Conservation (phyloP, 139 green algal genomes). For the Asterochloris sp. region DNA sequence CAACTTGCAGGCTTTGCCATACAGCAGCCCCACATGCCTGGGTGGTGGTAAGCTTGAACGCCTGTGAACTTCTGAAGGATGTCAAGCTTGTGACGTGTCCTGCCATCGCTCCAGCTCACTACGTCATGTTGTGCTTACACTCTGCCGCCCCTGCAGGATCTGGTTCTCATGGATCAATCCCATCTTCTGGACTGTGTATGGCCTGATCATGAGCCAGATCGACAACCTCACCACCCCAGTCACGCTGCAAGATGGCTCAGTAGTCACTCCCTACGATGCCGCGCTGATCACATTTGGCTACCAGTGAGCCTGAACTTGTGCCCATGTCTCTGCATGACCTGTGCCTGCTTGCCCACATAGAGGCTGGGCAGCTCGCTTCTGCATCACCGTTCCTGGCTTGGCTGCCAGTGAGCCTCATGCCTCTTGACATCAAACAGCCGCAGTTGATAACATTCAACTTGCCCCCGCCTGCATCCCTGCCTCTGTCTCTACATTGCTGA, state of each 20-base stretch:
- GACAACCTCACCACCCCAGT: constrained; percentile 2
- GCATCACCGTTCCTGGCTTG: no score
- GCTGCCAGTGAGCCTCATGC: no score
- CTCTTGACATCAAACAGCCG: no score
- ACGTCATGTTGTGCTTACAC: not conserved
- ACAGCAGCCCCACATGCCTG: constrained; percentile 15
- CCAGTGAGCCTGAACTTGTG: not conserved
- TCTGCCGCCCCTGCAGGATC: constrained; percentile 1
- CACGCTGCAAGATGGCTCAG: not conserved
- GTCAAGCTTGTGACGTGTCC: not conserved
- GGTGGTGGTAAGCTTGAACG: constrained; percentile 1
- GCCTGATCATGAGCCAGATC: constrained; percentile 1
- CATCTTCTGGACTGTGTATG: constrained; percentile 16
- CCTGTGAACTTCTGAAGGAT: not conserved
- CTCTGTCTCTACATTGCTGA: no score
- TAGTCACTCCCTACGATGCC: constrained; percentile 1
- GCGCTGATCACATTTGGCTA: constrained; percentile 13
- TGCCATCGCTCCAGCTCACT: not conserved
- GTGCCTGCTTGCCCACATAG: no score
- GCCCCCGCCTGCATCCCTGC: no score
- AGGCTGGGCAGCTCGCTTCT: no score
- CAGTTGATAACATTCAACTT: no score
- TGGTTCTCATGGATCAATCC: constrained; percentile 21
- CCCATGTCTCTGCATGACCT: no score
- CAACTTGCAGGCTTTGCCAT: constrained; percentile 27